Conservation (phyloP, 805 yeast species). For the Candida chauliodis region DNA sequence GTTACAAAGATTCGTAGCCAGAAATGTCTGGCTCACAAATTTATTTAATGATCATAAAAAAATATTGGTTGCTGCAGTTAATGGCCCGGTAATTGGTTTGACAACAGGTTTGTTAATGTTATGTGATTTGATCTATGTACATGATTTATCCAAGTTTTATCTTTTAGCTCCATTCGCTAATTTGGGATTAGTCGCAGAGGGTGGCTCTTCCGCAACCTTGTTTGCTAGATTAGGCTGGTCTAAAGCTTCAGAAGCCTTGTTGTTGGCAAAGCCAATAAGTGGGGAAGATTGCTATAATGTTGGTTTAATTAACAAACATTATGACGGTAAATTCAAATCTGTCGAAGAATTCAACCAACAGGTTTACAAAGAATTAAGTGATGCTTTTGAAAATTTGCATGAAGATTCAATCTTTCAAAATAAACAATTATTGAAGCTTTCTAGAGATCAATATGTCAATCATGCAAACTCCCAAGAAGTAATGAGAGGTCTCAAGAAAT, state of each 20-base stretch:
- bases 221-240: constrained; percentile 70
- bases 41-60: constrained; percentile 69
- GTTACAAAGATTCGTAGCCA: constrained; percentile 59
- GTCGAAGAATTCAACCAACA: constrained; percentile 42
- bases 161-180: constrained; percentile 76
- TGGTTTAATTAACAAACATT: constrained; percentile 64
- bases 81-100: constrained; percentile 86
- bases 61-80: constrained; percentile 66
- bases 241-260: constrained; percentile 66
- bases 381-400: constrained; percentile 42
- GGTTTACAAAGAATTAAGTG: constrained; percentile 32
- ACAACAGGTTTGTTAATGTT: constrained; percentile 70
- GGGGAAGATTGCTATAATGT: constrained; percentile 53
- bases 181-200: constrained; percentile 81
- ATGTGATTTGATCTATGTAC: constrained; percentile 73
- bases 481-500: constrained; percentile 62
- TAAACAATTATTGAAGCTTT: constrained; percentile 39
- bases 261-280: constrained; percentile 62
- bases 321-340: constrained; percentile 30
- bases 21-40: constrained; percentile 67
- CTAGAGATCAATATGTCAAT: constrained; percentile 36
- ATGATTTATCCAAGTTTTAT: constrained; percentile 52
- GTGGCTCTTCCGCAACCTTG: constrained; percentile 67
- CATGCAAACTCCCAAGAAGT: constrained; percentile 63
- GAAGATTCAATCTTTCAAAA: constrained; percentile 37